Base-by-base conservation (phyloP, 352 stramenopile genomes). In the Globisporangium heterothallicum region DNA sequence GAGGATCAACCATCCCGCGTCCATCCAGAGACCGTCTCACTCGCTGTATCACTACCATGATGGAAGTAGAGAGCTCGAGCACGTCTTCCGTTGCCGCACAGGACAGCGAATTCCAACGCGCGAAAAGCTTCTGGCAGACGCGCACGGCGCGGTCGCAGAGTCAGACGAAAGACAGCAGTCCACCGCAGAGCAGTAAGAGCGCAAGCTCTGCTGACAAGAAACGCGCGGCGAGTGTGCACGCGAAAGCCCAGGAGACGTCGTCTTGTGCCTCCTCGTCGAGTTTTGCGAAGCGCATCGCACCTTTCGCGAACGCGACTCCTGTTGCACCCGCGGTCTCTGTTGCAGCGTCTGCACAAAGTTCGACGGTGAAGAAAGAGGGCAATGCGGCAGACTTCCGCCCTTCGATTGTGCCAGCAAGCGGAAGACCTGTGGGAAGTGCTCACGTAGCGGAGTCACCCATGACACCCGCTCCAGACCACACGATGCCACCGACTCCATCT, bases 111-210 rank as follows among this genome's bases (percentile, higher is more conserved):
- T 78, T 81, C 42, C 57, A 64, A 40, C 68, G 71, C 53, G 74
- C 82, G 36, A 84, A 84, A 49, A 86, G 46, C 38, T 66, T 90
- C 22, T 90, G 79, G 79, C 72, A 83, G 48, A 79, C 70, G 45
- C 79, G 76, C n/a, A 53, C 68, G 18, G 56, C 64, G 34, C 65
- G 71, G 22, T 68, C 68, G 9, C 62, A 61, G 51, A 78, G 63
- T 38, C 49, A 44, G 27, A 29, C n/a, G 8, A 16, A 25, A 4
- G 46, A 49, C 14, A 47, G 10, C 42, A 21, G 42, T 12, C 14
- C 27, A 21, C 27, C 9, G 35, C 18, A 16, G 34, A 45, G 7
- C 18, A 30, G n/a, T 4, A 18, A 5, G n/a, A 24, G 18, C 19
- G 8, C 25, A 30, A 10, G n/a, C 30, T n/a, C n/a, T n/a, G n/a